Conservation (phyloP, 2,329 filamentous ascomycete species). For the Coniochaeta sp. region DNA sequence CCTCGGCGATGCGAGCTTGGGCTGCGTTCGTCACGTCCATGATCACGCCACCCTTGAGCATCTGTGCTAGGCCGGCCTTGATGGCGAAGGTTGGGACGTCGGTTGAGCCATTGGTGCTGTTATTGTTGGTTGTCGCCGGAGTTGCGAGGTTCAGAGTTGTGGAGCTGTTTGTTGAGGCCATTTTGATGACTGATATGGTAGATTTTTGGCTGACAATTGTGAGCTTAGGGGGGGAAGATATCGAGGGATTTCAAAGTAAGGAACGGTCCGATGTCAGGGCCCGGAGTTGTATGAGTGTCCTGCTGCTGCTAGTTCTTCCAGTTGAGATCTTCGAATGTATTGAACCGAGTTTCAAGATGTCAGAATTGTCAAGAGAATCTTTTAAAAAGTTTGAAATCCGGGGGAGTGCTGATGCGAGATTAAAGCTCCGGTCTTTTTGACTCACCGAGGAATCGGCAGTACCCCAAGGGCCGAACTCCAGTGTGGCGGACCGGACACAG, state of each 20-base stretch:
- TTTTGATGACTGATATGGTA: constrained; percentile 6
- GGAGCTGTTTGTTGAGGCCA: constrained; percentile 9
- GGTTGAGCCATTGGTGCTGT: constrained; percentile 14
- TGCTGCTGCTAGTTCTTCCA: no score
- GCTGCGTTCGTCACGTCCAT: constrained; percentile 97
- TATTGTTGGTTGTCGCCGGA: not conserved
- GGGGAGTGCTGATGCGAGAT: not conserved
- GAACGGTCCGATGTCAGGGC: no score
- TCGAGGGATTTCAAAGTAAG: not conserved
- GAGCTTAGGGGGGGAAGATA: not conserved
- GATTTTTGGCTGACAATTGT: no score
- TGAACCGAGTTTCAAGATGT: no score
- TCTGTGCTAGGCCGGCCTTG: constrained; percentile 92
- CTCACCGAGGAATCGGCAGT: not conserved
- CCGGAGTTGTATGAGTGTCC: no score
- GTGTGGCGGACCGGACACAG: not conserved
- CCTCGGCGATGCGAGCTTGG: constrained; percentile 94
- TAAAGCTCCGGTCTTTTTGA: not conserved
- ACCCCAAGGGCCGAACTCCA: no score
- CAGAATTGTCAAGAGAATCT: no score
- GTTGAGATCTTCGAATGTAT: no score
- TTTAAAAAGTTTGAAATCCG: not conserved
- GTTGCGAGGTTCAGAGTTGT: not conserved
- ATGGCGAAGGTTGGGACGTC: constrained; percentile 60
- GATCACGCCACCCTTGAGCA: constrained; percentile 98